phyloP scores from a whole-genome alignment of 805 yeast species.

The Blastobotrys terrestris region DNA sequence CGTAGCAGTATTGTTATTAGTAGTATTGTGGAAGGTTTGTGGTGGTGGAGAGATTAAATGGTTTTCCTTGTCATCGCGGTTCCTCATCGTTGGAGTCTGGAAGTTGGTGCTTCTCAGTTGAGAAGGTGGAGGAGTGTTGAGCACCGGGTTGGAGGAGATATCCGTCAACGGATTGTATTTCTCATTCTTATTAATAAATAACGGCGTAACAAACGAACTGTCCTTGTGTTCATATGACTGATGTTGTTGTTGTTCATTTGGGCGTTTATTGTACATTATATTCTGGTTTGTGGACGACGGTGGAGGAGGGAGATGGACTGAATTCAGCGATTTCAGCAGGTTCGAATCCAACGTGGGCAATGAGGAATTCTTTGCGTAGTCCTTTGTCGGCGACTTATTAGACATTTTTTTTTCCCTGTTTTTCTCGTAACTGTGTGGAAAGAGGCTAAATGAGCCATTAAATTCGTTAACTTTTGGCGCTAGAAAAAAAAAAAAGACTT shows the following conservation, averaged over 20 bases:
- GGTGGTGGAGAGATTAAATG: conserved; percentile 18
- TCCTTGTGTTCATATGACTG: not conserved
- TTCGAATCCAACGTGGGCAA: too few relatives aligned
- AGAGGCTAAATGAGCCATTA: too few relatives aligned
- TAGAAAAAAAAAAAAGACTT: not conserved
- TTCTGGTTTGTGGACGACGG: conserved; percentile 23
- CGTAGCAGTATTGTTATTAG: too few relatives aligned
- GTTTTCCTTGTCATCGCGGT: conserved; percentile 7
- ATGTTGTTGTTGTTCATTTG: not conserved
- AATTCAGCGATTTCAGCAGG: conserved; percentile 34
- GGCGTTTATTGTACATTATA: not conserved
- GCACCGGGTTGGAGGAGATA: conserved; percentile 11
- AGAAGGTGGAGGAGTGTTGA: conserved; percentile 21
- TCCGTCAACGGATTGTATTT: not conserved
- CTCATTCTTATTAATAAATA: too few relatives aligned
- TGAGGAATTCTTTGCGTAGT: too few relatives aligned
- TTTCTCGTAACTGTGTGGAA: too few relatives aligned
- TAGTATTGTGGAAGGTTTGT: too few relatives aligned
- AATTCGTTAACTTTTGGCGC: not conserved
- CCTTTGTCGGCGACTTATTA: too few relatives aligned
- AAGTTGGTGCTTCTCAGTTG: conserved; percentile 13
- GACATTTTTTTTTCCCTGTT: too few relatives aligned
- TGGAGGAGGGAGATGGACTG: conserved; percentile 39
- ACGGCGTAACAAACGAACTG: too few relatives aligned
- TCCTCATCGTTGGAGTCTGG: not conserved